A percentile compares a stretch with the other conserved stretches of the same genome.
Conservation (phyloP, 306 rosid genomes). For the Medicago truncatula region DNA sequence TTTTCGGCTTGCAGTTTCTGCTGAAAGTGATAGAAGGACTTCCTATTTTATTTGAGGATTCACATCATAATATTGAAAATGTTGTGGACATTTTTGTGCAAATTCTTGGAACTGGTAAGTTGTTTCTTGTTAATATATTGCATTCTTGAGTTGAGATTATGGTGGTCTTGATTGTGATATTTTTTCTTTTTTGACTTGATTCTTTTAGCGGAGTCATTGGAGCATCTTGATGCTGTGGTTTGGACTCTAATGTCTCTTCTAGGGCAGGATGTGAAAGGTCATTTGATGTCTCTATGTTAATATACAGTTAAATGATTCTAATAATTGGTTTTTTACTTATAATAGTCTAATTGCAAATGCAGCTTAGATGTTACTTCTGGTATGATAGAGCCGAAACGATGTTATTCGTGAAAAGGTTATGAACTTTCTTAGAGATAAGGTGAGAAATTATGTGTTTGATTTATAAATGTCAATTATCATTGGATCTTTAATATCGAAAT, state of each 20-base stretch:
- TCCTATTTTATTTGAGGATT: constrained; percentile 96
- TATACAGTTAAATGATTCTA: too few species aligned
- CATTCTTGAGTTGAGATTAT: constrained; percentile 13
- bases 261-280: constrained; percentile 97
- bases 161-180: constrained; percentile 43
- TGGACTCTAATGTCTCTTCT: constrained; percentile 93
- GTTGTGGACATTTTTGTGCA: constrained; percentile 96
- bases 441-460: constrained; percentile 36
- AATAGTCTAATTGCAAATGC: constrained; percentile 50
- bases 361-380: constrained; percentile 77
- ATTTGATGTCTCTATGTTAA: too few species aligned
- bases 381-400: constrained; percentile 79
- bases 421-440: constrained; percentile 93
- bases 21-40: constrained; percentile 96
- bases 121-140: constrained; percentile 20
- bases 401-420: constrained; percentile 85
- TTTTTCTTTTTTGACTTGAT: constrained; percentile 30
- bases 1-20: constrained; percentile 65
- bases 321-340: constrained; percentile 46
- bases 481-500: constrained; percentile 20
- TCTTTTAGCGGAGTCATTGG: constrained; percentile 86
- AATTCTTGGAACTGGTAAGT: constrained; percentile 77
- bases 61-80: constrained; percentile 83
- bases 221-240: constrained; percentile 88
- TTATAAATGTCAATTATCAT: constrained; percentile 14